These are phyloP conservation scores for Mallotus repandus DNA, from an alignment of 441 rosid species.

Conservation along the genomic window DNA sequence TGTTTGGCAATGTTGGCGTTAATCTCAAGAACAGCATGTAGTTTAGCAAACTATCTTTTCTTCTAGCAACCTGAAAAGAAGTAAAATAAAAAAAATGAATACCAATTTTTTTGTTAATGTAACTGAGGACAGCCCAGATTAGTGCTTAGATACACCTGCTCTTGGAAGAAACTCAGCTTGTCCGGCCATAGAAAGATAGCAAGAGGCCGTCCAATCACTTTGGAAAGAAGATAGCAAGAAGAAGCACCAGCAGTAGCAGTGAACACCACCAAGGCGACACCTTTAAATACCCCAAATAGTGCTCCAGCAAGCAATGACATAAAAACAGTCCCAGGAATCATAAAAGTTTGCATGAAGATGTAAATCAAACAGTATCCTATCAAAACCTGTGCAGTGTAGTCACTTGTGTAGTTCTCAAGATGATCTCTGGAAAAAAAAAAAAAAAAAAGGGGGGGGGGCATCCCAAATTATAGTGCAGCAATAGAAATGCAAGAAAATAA, in stretches of 20 bases:
- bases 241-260: conserved; percentile 94
- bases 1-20: conserved; percentile 87
- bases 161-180: conserved; percentile 74
- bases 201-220: conserved; percentile 74
- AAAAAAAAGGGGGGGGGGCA: neutral
- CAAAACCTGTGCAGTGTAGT: conserved; percentile 79
- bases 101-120: neutral
- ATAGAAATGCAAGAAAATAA: conserved; percentile 8
- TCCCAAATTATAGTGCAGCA: neutral
- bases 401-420: conserved; percentile 81
- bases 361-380: conserved; percentile 75
- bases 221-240: conserved; percentile 82
- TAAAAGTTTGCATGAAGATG: conserved; percentile 90
- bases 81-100: conserved; percentile 8
- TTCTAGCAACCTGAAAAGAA: conserved; percentile 61
- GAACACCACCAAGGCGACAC: conserved; percentile 77
- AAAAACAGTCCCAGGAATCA: conserved; percentile 91
- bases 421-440: conserved; percentile 53
- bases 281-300: conserved; percentile 76
- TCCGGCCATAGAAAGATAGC: conserved; percentile 86
- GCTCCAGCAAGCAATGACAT: conserved; percentile 95
- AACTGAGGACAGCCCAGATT: neutral
- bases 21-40: conserved; percentile 92
- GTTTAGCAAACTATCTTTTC: conserved; percentile 64
- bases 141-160: conserved; percentile 50